A percentile compares a stretch with the other conserved stretches of the same genome.
Conservation (phyloP, 305 asterid species). For the Solanum hybrid region DNA sequence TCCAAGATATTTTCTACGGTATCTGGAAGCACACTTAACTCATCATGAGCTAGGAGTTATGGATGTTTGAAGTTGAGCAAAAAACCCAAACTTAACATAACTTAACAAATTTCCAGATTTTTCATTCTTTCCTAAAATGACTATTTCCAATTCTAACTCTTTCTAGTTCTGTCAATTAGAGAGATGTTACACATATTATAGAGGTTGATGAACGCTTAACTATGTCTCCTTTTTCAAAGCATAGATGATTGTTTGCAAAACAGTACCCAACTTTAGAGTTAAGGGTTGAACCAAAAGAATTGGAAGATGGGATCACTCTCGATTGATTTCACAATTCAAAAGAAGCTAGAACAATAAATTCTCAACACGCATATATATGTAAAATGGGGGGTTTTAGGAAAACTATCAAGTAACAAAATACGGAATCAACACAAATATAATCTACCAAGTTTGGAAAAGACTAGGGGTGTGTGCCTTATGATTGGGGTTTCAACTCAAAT, state of each 20-base stretch:
- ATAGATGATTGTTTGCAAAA: not conserved
- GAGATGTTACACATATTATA: not conserved
- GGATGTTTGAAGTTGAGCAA: no score
- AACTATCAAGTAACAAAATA: not conserved
- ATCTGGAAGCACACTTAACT: no score
- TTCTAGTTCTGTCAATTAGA: no score
- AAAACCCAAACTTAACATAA: no score
- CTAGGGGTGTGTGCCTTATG: not conserved
- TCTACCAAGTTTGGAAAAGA: not conserved
- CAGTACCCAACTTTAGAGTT: not conserved
- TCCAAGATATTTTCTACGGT: no score
- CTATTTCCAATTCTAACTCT: no score
- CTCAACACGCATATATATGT: not conserved
- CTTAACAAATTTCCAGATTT: no score
- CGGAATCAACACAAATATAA: not conserved
- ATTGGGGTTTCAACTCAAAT: not conserved
- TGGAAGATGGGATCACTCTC: not conserved
- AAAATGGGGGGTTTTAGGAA: not conserved
- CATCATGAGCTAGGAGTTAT: no score
- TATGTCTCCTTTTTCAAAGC: not conserved
- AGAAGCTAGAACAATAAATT: no score
- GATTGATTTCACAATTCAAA: not conserved
- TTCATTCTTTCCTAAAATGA: no score
- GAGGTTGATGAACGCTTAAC: not conserved
- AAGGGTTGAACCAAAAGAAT: no score